These are phyloP conservation scores for Tardiomyces digboiensis DNA, from an alignment of 1,139 yeast genomes.

Conservation along the genomic window DNA sequence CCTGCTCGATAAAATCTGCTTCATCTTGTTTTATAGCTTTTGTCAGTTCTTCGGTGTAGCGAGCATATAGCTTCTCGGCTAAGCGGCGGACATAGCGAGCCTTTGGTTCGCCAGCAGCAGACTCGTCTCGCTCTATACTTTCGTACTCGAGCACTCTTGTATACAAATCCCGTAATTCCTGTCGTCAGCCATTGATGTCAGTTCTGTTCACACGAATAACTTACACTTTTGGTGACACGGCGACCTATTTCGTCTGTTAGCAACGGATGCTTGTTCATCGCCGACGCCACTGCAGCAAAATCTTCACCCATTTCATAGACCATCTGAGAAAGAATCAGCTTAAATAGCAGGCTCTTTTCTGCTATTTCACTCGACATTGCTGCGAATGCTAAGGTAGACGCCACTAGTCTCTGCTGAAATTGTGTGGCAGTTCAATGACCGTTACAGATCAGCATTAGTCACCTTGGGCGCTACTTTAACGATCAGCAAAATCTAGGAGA, in stretches of 20 bases:
- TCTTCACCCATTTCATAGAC: slow-evolving; percentile 26
- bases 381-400: too few relatives aligned
- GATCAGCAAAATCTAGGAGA: too few relatives aligned
- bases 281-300: slow-evolving; percentile 20
- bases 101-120: slow-evolving; percentile 1
- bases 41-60: slow-evolving; percentile 20
- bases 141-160: slow-evolving; percentile 16
- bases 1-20: slow-evolving; percentile 16
- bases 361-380: background rate
- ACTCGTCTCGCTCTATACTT: slow-evolving; percentile 14
- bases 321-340: slow-evolving; percentile 26
- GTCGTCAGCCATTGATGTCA: slow-evolving; percentile 8
- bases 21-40: slow-evolving; percentile 19
- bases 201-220: too few relatives aligned
- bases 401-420: background rate
- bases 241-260: slow-evolving; percentile 12
- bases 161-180: slow-evolving; percentile 19
- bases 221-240: slow-evolving; percentile 5
- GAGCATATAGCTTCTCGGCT: slow-evolving; percentile 22
- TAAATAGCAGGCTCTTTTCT: slow-evolving; percentile 13
- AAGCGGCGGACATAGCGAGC: slow-evolving; percentile 15
- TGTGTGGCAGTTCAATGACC: background rate
- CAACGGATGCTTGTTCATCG: slow-evolving; percentile 24
- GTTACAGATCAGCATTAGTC: background rate
- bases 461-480: background rate